Evolutionary conservation across 768 basidiomycete genomes (phyloP).

Genomic region (Pleurotus salmoneostramineus): DNA sequence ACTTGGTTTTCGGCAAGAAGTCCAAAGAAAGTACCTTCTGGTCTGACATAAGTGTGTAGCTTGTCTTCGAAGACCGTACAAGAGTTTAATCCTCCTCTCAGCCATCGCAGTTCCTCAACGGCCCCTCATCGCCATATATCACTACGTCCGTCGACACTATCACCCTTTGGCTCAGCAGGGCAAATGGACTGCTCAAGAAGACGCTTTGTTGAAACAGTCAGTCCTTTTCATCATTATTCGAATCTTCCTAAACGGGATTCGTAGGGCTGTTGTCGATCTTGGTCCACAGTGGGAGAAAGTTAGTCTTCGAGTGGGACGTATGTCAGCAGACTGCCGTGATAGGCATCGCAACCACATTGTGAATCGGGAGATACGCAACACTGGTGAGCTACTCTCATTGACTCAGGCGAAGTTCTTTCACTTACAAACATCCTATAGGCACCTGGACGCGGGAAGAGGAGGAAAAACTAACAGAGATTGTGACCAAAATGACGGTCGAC

Average conservation of each 20-base stretch:
- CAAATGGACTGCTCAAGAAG: conserved; percentile 65
- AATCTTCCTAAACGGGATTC: not conserved
- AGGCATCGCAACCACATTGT: conserved; percentile 82
- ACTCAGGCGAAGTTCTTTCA: not conserved
- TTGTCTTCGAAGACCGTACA: not conserved
- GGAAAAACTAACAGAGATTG: conserved; percentile 66
- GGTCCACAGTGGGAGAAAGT: conserved; percentile 85
- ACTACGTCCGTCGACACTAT: conserved; percentile 66
- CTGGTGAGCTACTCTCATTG: conserved; percentile 34
- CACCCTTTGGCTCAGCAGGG: conserved; percentile 73
- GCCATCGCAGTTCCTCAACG: conserved; percentile 70
- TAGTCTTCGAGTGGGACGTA: conserved; percentile 64
- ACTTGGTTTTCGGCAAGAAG: conserved; percentile 68
- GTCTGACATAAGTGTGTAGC: conserved; percentile 69
- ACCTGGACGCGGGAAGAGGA: conserved; percentile 81
- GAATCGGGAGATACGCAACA: conserved; percentile 57
- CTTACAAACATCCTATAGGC: conserved; percentile 30
- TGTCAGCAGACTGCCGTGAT: conserved; percentile 80
- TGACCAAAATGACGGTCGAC: conserved; percentile 68
- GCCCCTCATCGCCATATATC: conserved; percentile 81
- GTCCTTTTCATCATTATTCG: conserved; percentile 16
- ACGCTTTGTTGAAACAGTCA: conserved; percentile 59
- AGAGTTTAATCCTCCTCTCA: conserved; percentile 22
- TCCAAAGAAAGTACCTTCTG: conserved; percentile 67
- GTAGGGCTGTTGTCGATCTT: conserved; percentile 62